These are phyloP conservation scores for Potentilla sterilis DNA, from an alignment of 306 rosid species.

Conservation along the genomic window DNA sequence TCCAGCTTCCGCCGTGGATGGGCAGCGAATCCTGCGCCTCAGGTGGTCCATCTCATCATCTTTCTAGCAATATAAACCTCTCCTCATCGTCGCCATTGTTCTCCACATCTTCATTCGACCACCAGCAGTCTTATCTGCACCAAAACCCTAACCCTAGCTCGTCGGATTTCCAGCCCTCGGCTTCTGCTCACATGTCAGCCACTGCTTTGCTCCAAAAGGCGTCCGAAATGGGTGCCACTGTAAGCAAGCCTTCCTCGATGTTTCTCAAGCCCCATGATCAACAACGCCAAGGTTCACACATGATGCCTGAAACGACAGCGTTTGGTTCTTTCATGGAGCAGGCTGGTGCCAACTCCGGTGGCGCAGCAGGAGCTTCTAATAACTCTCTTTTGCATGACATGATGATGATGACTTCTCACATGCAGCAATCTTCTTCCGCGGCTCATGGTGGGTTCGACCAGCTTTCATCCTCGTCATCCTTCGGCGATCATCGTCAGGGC, in stretches of 20 bases:
- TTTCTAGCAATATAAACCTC: constrained; percentile 5
- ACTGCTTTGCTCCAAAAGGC: constrained; percentile 65
- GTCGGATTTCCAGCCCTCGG: background rate
- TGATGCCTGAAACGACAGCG: background rate
- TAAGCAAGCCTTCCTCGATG: constrained; percentile 30
- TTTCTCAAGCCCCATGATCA: constrained; percentile 25
- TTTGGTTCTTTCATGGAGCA: constrained; percentile 5
- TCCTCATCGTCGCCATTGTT: constrained; percentile 18
- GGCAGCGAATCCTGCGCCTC: background rate
- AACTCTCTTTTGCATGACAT: constrained; percentile 45
- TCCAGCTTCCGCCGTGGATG: constrained; percentile 17
- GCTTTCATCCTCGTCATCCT: constrained; percentile 15
- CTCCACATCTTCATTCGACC: constrained; percentile 17
- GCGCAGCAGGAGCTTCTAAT: background rate
- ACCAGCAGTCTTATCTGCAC: constrained; percentile 21
- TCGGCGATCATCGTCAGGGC: constrained; percentile 33
- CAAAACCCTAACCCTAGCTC: constrained; percentile 54
- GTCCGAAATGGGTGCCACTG: constrained; percentile 57
- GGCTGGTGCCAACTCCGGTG: background rate
- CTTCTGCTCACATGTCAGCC: constrained; percentile 54
- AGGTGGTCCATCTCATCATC: constrained; percentile 5
- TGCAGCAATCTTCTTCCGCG: background rate
- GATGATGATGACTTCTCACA: constrained; percentile 36
- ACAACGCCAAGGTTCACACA: background rate
- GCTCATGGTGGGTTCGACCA: constrained; percentile 29